Base-by-base conservation (phyloP, 2,329 filamentous ascomycete genomes). In the Alternaria rosae region DNA sequence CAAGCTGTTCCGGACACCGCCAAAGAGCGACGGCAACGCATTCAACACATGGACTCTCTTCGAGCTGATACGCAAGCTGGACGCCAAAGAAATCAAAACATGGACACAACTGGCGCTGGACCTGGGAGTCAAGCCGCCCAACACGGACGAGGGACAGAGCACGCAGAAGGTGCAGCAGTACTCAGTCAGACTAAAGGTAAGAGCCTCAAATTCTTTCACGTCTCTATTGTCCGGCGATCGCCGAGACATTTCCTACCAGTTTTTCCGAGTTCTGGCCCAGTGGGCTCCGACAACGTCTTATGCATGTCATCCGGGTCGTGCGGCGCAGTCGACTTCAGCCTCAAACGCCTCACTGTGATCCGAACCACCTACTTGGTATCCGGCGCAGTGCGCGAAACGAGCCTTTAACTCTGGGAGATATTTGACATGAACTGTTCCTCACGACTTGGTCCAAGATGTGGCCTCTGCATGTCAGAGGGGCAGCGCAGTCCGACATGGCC, bases 91-190 rank as follows among this genome's bases (percentile, higher is more conserved):
- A 73, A 89, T 97, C 77, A 95, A 94, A 79, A 97, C 93, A 0
- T 97, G 94, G 94, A 92, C 91, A 42, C 92, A 97, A 76, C 78
- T 97, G 69, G 94, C 92, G 1, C 87, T 94, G 55, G 91, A 91
- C 71, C 83, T 97, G n/a, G 94, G 94, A 10, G 94, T 97, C 15
- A 92, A 96, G 73, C 91, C 91, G 4, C 93, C 93, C 3, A 91
- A 92, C 62, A 84, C 89, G 23, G 88, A 91, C 61, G 95, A 94
- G 77, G 92, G 92, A 25, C 91, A 96, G 81, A 97, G 93, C 77
- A 89, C 91, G 2, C 94, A 97, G 76, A 97, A 97, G 78, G 91
- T 97, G 60, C 93, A 97, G 77, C 94, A 97, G 78, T 97, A 97
- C 82, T 93, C 92, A 44, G 94, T 97, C 48, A 87, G 94, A 61